Evolutionary conservation across 2,329 filamentous ascomycete species (phyloP), one percentile per base, ranked within the genome.

Genomic region (Tolypocladium paradoxum): DNA sequence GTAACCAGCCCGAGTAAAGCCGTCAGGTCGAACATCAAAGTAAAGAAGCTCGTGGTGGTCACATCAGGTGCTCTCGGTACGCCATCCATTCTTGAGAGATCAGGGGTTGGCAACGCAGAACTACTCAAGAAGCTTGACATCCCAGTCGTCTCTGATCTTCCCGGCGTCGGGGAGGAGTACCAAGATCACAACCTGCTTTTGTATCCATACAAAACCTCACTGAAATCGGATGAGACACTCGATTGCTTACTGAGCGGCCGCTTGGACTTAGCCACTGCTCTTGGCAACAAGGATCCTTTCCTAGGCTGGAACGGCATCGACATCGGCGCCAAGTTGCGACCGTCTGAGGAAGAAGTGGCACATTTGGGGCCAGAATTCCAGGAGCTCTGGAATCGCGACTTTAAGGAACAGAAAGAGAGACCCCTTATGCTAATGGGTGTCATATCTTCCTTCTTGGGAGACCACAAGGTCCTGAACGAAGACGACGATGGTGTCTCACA

Each of bases 301-400:
- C 63, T 84, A 1, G 78, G 80, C 6, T 83, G 78, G 75, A 84
- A 84, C 54, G 71, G 65, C 1, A 71, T 80, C 55, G 82, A 84
- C 55, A 67, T 77, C n/a, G 69, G 70, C 3, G 72, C 71, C 49
- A 84, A 84, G 60, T 63, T 84, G 29, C 73, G 82, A 1, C 79
- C 80, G 0, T 74, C 75, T 0, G 71, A 77, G 5, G 63, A 66
- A 14, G 81, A 84, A 50, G 71, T 81, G 12, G 70, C 69, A 11
- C 66, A 70, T 2, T 68, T 84, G 0, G 78, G 79, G 0, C 72
- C 75, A 5, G 74, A 74, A 0, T 82, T 84, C 60, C 65, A 75
- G 54, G 65, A 68, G 27, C 70, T 71, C 0, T 84, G 79, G 80
- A 70, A 83, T n/a, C 63, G 63, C 2, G 78, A 83, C 57, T 84